phyloP scores from a whole-genome alignment of 306 rosid species.

The Ormosia semicastrata region DNA sequence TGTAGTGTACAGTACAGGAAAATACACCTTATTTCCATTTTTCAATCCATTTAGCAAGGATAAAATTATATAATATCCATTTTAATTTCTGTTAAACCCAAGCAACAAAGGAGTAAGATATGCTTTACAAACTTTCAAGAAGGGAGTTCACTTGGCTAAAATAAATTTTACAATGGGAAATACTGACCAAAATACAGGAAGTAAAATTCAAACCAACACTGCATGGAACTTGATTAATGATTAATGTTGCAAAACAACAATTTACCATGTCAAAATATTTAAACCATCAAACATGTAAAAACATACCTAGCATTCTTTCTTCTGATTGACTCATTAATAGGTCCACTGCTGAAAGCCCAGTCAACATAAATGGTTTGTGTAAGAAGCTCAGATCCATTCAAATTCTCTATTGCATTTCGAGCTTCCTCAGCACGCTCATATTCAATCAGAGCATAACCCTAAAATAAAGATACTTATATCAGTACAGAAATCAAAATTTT shows the following conservation, averaged over 20 bases:
- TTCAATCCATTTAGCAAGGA: not conserved
- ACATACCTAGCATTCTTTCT: slow-evolving; percentile 81
- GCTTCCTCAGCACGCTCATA: slow-evolving; percentile 63
- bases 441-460: slow-evolving; percentile 63
- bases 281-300: not conserved
- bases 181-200: not conserved
- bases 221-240: not conserved
- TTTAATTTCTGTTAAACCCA: not conserved
- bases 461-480: not conserved
- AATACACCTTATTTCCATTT: not conserved
- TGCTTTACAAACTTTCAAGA: not conserved
- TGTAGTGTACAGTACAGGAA: not conserved
- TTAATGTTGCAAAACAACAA: not conserved
- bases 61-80: not conserved
- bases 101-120: not conserved
- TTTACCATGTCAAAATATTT: not conserved
- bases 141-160: not conserved
- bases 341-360: slow-evolving; percentile 98
- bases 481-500: slow-evolving; percentile 5
- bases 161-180: not conserved
- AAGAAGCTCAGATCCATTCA: slow-evolving; percentile 86
- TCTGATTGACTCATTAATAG: slow-evolving; percentile 67
- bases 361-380: slow-evolving; percentile 75
- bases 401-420: slow-evolving; percentile 72
- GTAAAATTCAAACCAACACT: not conserved